Base-by-base conservation (phyloP, 2,329 filamentous ascomycete species). In the Diplocarpon rosae region DNA sequence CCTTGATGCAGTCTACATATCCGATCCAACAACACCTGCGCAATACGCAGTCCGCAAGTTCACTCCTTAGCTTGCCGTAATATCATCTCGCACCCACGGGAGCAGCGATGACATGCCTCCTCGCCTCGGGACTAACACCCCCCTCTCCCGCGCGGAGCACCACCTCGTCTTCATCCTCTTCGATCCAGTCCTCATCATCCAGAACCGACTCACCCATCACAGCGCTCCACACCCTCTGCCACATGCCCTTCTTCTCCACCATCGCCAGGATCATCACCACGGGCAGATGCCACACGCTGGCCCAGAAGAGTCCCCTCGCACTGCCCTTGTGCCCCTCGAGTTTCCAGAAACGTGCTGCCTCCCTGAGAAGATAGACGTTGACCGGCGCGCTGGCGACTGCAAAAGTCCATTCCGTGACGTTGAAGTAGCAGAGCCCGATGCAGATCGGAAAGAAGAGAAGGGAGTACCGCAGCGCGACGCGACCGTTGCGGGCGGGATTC, bases 271-370 rank as follows among this genome's bases (percentile, higher is more conserved):
- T 87, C 71, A 98, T 78, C 34, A 96, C 74, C 20, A 83, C 83
- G 0, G 92, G 92, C 38, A 98, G 64, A 66, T 95, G 89, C 92
- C 90, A 96, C 9, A 98, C 87, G 62, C 87, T 95, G 1, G 92
- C 89, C 92, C 92, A 98, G 64, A 98, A 98, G 42, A 98, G 65
- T 0, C 83, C 81, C 45, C 87, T 75, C 2, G 92, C 89, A 14
- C 76, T 86, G 2, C 89, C 89, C 55, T 81, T 80, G 50, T 82
- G 75, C 11, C 90, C 90, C 57, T 87, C 77, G 24, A 76, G 69
- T 51, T 73, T 76, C 81, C 85, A 95, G 66, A 96, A 95, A 31
- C 72, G 70, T 56, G 85, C 76, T 0, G 90, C 87, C 63, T 93
- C 82, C 43, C 78, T 75, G 8, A 79, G 71, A 54, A 98, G 76